These are phyloP conservation scores for Lichtheimia ornata DNA, from an alignment of 371 early-diverging fungal genomes.

Conservation along the genomic window DNA sequence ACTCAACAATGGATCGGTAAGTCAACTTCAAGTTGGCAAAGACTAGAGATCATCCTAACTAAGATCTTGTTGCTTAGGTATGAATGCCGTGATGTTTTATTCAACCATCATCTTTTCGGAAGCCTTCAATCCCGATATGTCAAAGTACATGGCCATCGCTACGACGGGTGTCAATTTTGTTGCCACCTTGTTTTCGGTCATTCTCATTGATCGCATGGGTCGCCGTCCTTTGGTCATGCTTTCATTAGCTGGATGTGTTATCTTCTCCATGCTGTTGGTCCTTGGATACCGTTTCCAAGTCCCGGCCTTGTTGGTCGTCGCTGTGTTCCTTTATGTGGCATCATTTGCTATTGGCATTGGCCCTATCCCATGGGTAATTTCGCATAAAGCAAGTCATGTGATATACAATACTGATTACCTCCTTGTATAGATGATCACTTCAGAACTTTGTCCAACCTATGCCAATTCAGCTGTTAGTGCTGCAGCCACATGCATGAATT, in stretches of 20 bases:
- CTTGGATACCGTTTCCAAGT: slow-evolving; percentile 33
- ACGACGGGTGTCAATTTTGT: slow-evolving; percentile 60
- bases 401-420: background rate
- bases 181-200: slow-evolving; percentile 49
- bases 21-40: too few relatives aligned
- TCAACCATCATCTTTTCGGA: slow-evolving; percentile 63
- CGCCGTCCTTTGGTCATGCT: slow-evolving; percentile 69
- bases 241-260: slow-evolving; percentile 54
- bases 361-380: slow-evolving; percentile 20
- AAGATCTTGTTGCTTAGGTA: slow-evolving; percentile 16
- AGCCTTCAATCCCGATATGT: slow-evolving; percentile 49
- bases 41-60: too few relatives aligned
- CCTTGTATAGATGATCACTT: slow-evolving; percentile 37
- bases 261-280: slow-evolving; percentile 56
- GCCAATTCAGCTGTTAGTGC: slow-evolving; percentile 47
- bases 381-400: background rate
- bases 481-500: slow-evolving; percentile 46
- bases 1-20: slow-evolving; percentile 77
- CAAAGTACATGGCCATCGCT: slow-evolving; percentile 56
- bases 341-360: slow-evolving; percentile 65
- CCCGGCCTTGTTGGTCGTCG: slow-evolving; percentile 30
- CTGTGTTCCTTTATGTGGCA: slow-evolving; percentile 53
- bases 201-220: slow-evolving; percentile 75
- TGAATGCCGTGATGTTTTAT: slow-evolving; percentile 82
- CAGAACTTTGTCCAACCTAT: slow-evolving; percentile 68